Base-by-base conservation (phyloP, 2,329 filamentous ascomycete species). In the Trichoderma gracile region DNA sequence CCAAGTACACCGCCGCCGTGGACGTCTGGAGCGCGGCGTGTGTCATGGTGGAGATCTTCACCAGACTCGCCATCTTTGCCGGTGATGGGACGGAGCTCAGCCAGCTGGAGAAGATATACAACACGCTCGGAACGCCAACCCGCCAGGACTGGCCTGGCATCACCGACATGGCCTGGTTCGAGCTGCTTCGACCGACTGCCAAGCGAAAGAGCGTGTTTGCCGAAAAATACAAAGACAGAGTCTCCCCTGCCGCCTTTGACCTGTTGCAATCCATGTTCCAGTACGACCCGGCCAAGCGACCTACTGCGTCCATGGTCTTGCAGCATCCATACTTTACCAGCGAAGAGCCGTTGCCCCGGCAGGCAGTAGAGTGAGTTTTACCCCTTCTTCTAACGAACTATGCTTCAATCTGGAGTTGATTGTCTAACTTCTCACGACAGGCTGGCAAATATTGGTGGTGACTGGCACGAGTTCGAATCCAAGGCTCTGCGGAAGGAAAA, bases 391-490 rank as follows among this genome's bases (percentile, higher is more conserved):
- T 66, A 53, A 43, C 15, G 33, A 14, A 43, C 21, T 33, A 47
- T 33, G 14, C 25, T 40, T 72, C 80, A 30, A 15, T 30, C 2
- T 8, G 3, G 3, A 40, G 5, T 23, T 27, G 5, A 8, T 73
- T 69, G 66, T 71, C 59, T 27, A 12, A 21, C 52, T 61, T 40
- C 49, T 61, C 40, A 7, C 30, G 27, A 10, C 67, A 91, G 90
- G 72, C 84, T 99, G 56, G 87, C 89, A 66, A 81, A 88, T 55
- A 84, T 99, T 33, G 87, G 95, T 71, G 95, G 95, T 23, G 95
- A 99, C 71, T 99, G 95, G 95, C 95, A 99, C 74, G 95, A 99
- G 75, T 97, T 98, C 72, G 95, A 99, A 79, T 96, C 92, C 63
- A 99, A 99, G 79, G 93, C 93, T 17, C 82, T 97, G 27, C 85